A percentile compares a stretch with the other conserved stretches of the same genome.
These are phyloP conservation scores for Halophytophthora batemanensis DNA, from an alignment of 352 stramenopile genomes.

Conservation along the genomic window DNA sequence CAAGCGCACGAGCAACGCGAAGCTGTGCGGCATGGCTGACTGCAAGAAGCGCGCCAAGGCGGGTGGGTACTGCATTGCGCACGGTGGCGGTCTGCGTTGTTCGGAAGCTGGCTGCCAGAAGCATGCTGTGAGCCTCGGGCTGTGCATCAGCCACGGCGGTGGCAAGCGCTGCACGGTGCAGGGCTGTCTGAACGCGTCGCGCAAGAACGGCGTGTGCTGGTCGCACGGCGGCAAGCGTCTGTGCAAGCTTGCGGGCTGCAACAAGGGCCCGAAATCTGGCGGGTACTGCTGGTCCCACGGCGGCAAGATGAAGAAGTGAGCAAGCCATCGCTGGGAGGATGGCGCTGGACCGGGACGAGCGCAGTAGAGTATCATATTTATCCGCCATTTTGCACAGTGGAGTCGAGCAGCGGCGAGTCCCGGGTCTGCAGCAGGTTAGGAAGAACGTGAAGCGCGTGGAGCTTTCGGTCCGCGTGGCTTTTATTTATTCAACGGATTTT, in stretches of 20 bases:
- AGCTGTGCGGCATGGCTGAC: conserved; percentile 69
- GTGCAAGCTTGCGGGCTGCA: conserved; percentile 76
- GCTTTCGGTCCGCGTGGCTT: too few relatives aligned
- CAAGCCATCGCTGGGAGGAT: too few relatives aligned
- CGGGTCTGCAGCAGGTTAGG: too few relatives aligned
- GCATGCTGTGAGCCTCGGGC: conserved; percentile 74
- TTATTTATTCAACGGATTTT: too few relatives aligned
- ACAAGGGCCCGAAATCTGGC: conserved; percentile 78
- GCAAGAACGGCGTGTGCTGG: conserved; percentile 83
- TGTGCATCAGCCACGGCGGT: conserved; percentile 84
- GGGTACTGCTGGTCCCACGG: conserved; percentile 84
- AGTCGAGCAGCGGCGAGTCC: neutral
- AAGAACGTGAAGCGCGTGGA: too few relatives aligned
- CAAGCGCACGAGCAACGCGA: conserved; percentile 60
- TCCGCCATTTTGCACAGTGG: conserved; percentile 24
- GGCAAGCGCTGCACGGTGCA: conserved; percentile 76
- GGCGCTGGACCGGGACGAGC: too few relatives aligned
- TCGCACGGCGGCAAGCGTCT: conserved; percentile 76
- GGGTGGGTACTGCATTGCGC: conserved; percentile 76
- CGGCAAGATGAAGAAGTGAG: conserved; percentile 84
- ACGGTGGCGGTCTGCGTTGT: conserved; percentile 75
- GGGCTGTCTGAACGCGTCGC: conserved; percentile 73
- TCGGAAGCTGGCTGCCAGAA: conserved; percentile 71
- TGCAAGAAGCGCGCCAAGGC: conserved; percentile 82
- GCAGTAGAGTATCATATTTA: conserved; percentile 38